A percentile compares a stretch with the other conserved stretches of the same genome.
phyloP scores from a whole-genome alignment of 2,329 filamentous ascomycete genomes.

The Elsinoe batatas region DNA sequence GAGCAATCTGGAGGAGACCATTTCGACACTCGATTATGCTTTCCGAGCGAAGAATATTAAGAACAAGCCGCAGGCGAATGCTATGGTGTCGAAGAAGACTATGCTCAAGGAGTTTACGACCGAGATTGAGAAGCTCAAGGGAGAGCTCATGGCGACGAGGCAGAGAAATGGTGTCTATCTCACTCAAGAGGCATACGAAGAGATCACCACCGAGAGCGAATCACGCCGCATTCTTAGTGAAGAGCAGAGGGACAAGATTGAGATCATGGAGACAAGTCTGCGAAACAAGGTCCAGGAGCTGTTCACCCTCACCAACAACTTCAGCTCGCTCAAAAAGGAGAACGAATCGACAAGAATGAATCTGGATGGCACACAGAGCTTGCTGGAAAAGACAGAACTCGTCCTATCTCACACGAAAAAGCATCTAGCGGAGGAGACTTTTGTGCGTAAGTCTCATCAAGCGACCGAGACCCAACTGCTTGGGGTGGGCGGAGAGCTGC shows the following conservation, averaged over 20 bases:
- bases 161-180: conserved; percentile 94
- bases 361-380: conserved; percentile 68
- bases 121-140: conserved; percentile 91
- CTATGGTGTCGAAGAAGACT: conserved; percentile 85
- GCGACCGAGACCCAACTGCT: conserved; percentile 71
- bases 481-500: conserved; percentile 61
- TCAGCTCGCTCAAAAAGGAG: conserved; percentile 81
- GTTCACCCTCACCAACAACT: conserved; percentile 73
- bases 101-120: conserved; percentile 78
- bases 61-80: conserved; percentile 94
- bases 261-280: conserved; percentile 81
- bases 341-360: conserved; percentile 64
- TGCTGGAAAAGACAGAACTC: conserved; percentile 80
- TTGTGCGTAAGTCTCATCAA: conserved; percentile 73
- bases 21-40: conserved; percentile 94
- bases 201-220: conserved; percentile 85
- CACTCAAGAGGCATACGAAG: conserved; percentile 78
- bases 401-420: conserved; percentile 69
- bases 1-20: conserved; percentile 93
- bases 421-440: conserved; percentile 67
- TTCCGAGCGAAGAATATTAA: conserved; percentile 97
- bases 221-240: conserved; percentile 83
- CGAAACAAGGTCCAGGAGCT: conserved; percentile 91
- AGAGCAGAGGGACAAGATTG: conserved; percentile 84
- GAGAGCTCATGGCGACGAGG: conserved; percentile 82